Base-by-base conservation (phyloP, 1,284 basidiomycete species). In the Mycena citricolor region DNA sequence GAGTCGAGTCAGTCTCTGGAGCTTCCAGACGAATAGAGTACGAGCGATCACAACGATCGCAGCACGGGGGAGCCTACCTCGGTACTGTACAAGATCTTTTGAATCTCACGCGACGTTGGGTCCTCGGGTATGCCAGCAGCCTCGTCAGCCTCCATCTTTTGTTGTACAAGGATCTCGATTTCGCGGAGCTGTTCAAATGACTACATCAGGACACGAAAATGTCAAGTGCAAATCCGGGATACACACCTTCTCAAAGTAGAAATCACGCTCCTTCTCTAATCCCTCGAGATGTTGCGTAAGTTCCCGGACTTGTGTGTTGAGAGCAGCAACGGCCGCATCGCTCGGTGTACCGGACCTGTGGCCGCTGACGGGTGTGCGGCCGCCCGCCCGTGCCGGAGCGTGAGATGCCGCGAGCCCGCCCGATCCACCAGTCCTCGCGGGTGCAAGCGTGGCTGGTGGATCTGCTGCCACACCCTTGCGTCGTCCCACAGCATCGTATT, bases 221-320 rank as follows among this genome's bases (percentile, higher is more conserved):
- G 20, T n/a, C 19, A 23, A 33, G 19, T 37, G 34, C 20, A 24
- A 25, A 20, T 28, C 22, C 26, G 25, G 34, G 16, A 29, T 19
- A 55, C 77, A 39, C 54, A 90, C 90, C 82, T 98, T 99, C 58
- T 88, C 85, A 69, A 98, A 99, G 70, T 99, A 99, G 66, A 99
- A 99, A 66, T 98, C 94, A 32, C 94, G 74, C 71, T 98, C 94
- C 70, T 93, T 95, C 73, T 94, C 90, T 31, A 94, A 71, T 1
- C 89, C 89, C 63, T 94, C 93, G 52, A 97, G 74, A 58, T 90
- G 86, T 2, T 75, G 65, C 43, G 83, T 81, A 73, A 97, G 76
- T 55, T 98, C 95, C 56, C 82, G 77, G 49, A 97, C 71, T 65
- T 97, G 90, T 0, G 70, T 67, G 47, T 87, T 87, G 35, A 97